These are phyloP conservation scores for Talaromyces stipitatus DNA, from an alignment of 495 filamentous ascomycete genomes.

Conservation along the genomic window DNA sequence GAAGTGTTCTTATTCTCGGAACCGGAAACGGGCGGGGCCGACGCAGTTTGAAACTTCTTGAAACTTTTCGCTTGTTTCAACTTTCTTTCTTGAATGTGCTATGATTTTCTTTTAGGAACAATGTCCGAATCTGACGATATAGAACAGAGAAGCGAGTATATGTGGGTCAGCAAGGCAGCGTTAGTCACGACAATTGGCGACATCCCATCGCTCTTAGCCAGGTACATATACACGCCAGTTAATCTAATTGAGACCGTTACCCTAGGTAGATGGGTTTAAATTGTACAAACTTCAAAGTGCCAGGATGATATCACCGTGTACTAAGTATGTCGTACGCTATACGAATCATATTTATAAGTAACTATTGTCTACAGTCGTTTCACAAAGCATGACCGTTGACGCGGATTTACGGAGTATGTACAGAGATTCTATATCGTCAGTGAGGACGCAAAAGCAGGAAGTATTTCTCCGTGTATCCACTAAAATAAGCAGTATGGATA, in stretches of 20 bases:
- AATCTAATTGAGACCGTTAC: too few relatives aligned
- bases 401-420: neutral
- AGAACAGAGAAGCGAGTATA: neutral
- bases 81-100: neutral
- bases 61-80: neutral
- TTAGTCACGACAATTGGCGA: neutral
- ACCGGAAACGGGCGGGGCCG: neutral
- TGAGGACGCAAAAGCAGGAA: neutral
- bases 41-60: neutral
- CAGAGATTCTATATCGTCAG: neutral
- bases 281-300: too few relatives aligned
- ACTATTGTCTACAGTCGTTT: neutral
- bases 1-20: neutral
- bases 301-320: neutral
- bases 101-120: neutral
- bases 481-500: neutral
- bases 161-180: neutral
- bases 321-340: neutral
- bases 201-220: neutral
- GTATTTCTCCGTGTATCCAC: neutral
- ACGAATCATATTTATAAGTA: neutral
- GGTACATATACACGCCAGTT: too few relatives aligned
- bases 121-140: neutral
- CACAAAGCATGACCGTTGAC: neutral
- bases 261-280: too few relatives aligned